These are phyloP conservation scores for Exophiala lecanii-corni DNA, from an alignment of 2,329 filamentous ascomycete species.

Conservation along the genomic window DNA sequence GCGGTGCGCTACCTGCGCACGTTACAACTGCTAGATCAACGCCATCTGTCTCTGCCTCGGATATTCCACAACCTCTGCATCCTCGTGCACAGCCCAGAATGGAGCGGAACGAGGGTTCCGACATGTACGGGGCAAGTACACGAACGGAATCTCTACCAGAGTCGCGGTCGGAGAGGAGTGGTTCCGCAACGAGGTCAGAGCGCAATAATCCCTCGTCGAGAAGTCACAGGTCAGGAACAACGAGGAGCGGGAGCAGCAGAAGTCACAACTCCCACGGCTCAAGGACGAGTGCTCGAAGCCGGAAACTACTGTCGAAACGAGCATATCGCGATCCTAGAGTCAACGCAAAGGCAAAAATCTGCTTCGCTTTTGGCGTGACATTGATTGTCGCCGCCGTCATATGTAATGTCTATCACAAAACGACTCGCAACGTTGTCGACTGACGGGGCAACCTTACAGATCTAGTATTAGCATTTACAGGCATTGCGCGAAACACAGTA, in stretches of 20 bases:
- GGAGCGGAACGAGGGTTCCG: constrained; percentile 11
- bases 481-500: constrained; percentile 60
- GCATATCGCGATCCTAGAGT: constrained; percentile 36
- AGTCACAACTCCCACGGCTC: constrained; percentile 6
- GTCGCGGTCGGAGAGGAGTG: too few species aligned
- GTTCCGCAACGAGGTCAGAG: too few species aligned
- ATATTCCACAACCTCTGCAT: background rate
- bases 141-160: too few species aligned
- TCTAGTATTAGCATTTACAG: constrained; percentile 65
- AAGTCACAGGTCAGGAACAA: too few species aligned
- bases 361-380: constrained; percentile 62
- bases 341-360: constrained; percentile 41
- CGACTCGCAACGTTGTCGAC: constrained; percentile 6
- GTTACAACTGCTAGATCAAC: constrained; percentile 20
- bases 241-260: constrained; percentile 6
- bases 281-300: constrained; percentile 34
- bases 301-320: constrained; percentile 53
- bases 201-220: too few species aligned
- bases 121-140: constrained; percentile 14
- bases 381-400: constrained; percentile 56
- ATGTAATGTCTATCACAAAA: constrained; percentile 50
- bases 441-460: constrained; percentile 53
- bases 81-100: background rate
- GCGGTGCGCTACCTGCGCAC: constrained; percentile 5
- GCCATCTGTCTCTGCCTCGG: constrained; percentile 17